A percentile compares a stretch with the other conserved stretches of the same genome.
Evolutionary conservation across 331 rosid species (phyloP).

Genomic region (Ulmus americana): DNA sequence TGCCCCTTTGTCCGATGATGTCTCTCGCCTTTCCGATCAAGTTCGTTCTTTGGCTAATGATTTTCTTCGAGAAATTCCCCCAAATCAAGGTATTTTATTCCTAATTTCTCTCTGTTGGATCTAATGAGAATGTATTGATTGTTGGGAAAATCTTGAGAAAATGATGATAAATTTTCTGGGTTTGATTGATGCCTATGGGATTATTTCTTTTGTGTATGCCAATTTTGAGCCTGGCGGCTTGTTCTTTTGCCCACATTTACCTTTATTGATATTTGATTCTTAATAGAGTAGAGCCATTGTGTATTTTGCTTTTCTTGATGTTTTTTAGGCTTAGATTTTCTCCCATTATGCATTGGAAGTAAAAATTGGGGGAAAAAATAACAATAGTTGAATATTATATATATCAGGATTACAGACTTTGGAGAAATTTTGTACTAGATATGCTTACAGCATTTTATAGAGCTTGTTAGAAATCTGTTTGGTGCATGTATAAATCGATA

Average conservation of each 20-base stretch:
- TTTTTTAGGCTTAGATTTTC: not conserved
- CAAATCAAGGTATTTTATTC: slow-evolving; percentile 39
- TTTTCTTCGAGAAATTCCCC: slow-evolving; percentile 42
- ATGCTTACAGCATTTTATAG: not conserved
- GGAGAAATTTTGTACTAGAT: not conserved
- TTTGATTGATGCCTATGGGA: not conserved
- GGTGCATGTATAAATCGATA: not conserved
- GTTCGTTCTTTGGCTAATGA: slow-evolving; percentile 48
- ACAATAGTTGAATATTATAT: not conserved
- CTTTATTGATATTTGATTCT: too few species aligned
- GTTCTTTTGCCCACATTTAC: not conserved
- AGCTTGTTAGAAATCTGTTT: not conserved
- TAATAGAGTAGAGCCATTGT: too few species aligned
- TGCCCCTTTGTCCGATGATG: slow-evolving; percentile 57
- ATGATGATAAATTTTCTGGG: not conserved
- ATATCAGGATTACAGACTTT: not conserved
- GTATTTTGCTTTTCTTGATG: too few species aligned
- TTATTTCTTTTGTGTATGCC: not conserved
- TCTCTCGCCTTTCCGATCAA: slow-evolving; percentile 58
- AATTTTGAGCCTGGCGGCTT: not conserved
- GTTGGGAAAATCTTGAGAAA: not conserved
- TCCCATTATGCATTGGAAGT: not conserved
- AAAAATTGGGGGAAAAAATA: not conserved
- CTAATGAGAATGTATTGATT: not conserved
- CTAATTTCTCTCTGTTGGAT: not conserved